Evolutionary conservation across 768 basidiomycete species (phyloP), one percentile per base, ranked within the genome.

Genomic region (Trametes villosa): DNA sequence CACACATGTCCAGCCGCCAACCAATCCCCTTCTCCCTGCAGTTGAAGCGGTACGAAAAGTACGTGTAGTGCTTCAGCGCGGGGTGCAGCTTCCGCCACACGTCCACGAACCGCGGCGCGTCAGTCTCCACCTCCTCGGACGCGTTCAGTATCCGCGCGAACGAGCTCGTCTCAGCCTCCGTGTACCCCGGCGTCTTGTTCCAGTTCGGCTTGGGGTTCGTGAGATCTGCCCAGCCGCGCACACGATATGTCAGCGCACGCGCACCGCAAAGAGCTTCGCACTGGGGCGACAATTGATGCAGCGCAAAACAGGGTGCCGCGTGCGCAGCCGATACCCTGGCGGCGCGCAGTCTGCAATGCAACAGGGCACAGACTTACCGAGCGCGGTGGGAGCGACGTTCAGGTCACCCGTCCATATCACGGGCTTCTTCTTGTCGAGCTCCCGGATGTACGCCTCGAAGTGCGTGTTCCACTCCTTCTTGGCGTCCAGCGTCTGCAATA

Each of bases 381-480:
- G 77, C 48, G 79, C 86, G 0, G 91, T 91, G 2, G 91, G 91
- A 4, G 93, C 91, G 42, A 93, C 91, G 62, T 96, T 96, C 57
- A 95, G 68, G 73, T 96, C 94, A 8, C 94, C 94, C 12, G 82
- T 79, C 94, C 94, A 95, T 56, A 96, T 88, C 11, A 96, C 88
- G 3, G 92, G 87, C 67, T 95, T 96, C 67, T 81, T 84, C 63
- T 78, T 81, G 73, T 94, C 91, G 3, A 95, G 76, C 24, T 84
- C 79, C 4, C 85, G 85, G 22, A 95, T 80, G 68, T 94, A 88
- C 2, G 76, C 64, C 53, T 88, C 85, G 69, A 96, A 94, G 69
- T 93, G 87, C 4, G 69, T 69, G 60, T 92, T 89, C 94, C 94
- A 95, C 53, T 79, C 75, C 47, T 90, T 88, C 72, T 95, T 94